Percentiles rank a stretch among this genome's conserved stretches.
Evolutionary conservation across 352 stramenopile species (phyloP).

Genomic region (Globisporangium echinulatum): DNA sequence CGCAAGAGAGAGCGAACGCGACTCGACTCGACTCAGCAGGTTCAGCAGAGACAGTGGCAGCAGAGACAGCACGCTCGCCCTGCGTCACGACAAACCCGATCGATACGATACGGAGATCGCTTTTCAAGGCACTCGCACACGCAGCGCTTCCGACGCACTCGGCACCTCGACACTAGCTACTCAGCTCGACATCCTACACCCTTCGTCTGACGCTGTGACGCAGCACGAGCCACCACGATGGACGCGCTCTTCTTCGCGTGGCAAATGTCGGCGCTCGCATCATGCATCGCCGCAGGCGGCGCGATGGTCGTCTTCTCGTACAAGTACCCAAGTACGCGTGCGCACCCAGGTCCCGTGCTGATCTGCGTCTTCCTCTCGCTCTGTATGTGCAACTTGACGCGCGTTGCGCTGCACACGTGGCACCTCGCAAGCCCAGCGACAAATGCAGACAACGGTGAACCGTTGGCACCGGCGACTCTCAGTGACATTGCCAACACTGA

Average conservation of each 20-base stretch:
- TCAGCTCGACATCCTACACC: not conserved
- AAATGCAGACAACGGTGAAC: slow-evolving; percentile 7
- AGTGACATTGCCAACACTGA: slow-evolving; percentile 58
- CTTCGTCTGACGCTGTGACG: not conserved
- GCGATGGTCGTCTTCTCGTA: slow-evolving; percentile 71
- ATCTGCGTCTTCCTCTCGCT: slow-evolving; percentile 73
- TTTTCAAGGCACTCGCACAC: no score
- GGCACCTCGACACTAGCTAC: not conserved
- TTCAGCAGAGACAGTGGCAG: no score
- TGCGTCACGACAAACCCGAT: no score
- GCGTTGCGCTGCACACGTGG: slow-evolving; percentile 58
- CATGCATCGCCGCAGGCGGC: slow-evolving; percentile 36
- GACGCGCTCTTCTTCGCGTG: slow-evolving; percentile 62
- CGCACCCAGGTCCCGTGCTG: slow-evolving; percentile 66
- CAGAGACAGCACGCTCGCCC: no score
- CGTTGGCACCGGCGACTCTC: slow-evolving; percentile 32
- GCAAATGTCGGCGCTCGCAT: slow-evolving; percentile 65
- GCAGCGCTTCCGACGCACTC: not conserved
- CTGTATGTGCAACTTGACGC: slow-evolving; percentile 58
- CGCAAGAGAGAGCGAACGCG: no score
- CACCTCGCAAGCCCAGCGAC: slow-evolving; percentile 16
- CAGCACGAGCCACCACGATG: slow-evolving; percentile 17
- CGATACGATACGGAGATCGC: no score
- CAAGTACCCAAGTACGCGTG: slow-evolving; percentile 48
- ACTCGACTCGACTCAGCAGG: no score